Base-by-base conservation (phyloP, 305 asterid genomes). In the Fraxinus velutina region DNA sequence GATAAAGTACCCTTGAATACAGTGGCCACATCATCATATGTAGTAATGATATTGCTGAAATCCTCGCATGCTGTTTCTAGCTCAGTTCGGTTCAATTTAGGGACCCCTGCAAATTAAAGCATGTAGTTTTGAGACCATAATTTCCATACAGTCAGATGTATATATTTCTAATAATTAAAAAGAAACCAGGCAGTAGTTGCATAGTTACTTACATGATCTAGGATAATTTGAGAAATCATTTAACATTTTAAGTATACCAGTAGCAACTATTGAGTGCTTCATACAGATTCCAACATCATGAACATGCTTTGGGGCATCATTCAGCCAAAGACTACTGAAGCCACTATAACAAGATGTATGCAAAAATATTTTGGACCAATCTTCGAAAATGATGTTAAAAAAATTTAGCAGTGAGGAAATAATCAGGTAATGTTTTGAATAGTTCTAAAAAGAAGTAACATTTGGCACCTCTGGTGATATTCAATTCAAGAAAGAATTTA, bases 21-120 rank as follows among this genome's bases (percentile, higher is more conserved):
- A 1, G 90, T 92, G 72, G 85, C 81, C 37, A 86, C 85, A 36
- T 88, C 89, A 17, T 94, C 97, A n/a, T 57, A 50, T 1, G 83
- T 66, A 12, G 27, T 30, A 12, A 94, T 84, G 75, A 94, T 92
- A 84, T 96, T 96, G 93, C 99, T 93, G 87, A 94, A 94, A 81
- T 96, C 98, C 86, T 96, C 99, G 21, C 98, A 94, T 4, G 99
- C 97, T 71, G 91, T 89, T 86, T 92, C 98, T 21, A 96, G 91
- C 88, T 96, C 99, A 7, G 78, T 34, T 83, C 97, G 82, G 78
- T 92, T 90, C 80, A 96, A 87, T 91, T 94, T 94, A 3, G 98
- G 97, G 75, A 94, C 97, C 52, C 99, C 99, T 96, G 84, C 33
- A 77, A 77, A 79, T 29, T 13, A 50, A 15, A 50, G 60, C 60